Evolutionary conservation across 306 rosid species (phyloP), one percentile per base, ranked within the genome.

Genomic region (Prunus padus): DNA sequence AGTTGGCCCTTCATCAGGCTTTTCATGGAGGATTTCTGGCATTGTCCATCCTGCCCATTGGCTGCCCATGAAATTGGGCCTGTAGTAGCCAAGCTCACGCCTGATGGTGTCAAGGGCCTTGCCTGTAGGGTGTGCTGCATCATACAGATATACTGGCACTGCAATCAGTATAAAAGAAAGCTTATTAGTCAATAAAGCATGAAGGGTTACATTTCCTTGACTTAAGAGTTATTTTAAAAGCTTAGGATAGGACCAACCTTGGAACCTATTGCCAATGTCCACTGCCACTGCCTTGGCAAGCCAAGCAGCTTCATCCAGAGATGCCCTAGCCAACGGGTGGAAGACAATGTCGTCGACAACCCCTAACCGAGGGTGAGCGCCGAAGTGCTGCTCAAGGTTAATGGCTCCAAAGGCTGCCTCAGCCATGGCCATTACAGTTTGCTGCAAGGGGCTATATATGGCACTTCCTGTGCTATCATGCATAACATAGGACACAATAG

Each of bases 31-130:
- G 15, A 33, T 77, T 40, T 89, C 93, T 0, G 93, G 85, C 83
- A 87, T 76, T 10, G 88, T 76, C 98, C 96, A 88, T 16, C 97
- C 97, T 18, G 87, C 97, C 97, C 97, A 94, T 78, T 90, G 97
- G 79, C 47, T 86, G 37, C 97, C 98, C 86, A 51, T 73, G 72
- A 28, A 81, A 66, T 90, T 94, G 6, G 98, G 92, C 16, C 73
- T 75, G 69, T 67, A 81, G 67, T 30, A 84, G 14, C 92, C 96
- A 0, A 92, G 91, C 77, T 94, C 96, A 13, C 98, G 56, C 77
- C 98, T 74, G 69, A 92, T 86, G 54, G 74, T 82, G 55, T 90
- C 98, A 0, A 83, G 79, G 23, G 94, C 89, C 84, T 92, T 94
- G 31, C 92, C 92, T 3, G 83, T 82, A 37, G 96, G 95, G 72